phyloP scores from a whole-genome alignment of 306 rosid genomes.

The Morella rubra region DNA sequence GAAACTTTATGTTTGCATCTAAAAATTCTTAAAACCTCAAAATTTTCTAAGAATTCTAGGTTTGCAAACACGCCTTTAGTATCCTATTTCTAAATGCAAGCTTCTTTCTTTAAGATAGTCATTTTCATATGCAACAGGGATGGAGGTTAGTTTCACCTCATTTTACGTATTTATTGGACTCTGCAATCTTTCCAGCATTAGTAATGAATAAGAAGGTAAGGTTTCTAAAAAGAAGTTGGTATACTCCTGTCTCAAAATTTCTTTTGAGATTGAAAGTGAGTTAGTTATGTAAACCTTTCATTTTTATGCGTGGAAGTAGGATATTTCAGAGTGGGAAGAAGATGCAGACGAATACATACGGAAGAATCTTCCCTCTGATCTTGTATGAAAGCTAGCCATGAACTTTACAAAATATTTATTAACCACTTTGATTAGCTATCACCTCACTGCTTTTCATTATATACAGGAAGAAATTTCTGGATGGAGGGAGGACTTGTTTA shows the following conservation, averaged over 20 bases:
- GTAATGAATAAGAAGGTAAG: constrained; percentile 81
- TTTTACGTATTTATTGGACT: constrained; percentile 64
- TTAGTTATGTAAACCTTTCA: constrained; percentile 16
- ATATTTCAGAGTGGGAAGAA: constrained; percentile 85
- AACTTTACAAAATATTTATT: constrained; percentile 10
- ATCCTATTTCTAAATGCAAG: background rate
- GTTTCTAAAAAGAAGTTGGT: constrained; percentile 13
- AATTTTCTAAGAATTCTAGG: too few relatives aligned
- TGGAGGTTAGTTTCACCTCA: constrained; percentile 92
- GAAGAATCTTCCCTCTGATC: constrained; percentile 89
- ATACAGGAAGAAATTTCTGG: constrained; percentile 77
- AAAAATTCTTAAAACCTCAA: too few relatives aligned
- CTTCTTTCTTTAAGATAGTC: constrained; percentile 18
- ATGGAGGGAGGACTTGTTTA: constrained; percentile 88
- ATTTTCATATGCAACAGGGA: constrained; percentile 56
- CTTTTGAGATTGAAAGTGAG: constrained; percentile 6
- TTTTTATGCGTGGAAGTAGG: constrained; percentile 48
- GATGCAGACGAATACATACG: constrained; percentile 83
- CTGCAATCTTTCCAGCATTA: constrained; percentile 80
- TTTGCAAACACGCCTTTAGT: background rate
- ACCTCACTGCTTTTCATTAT: constrained; percentile 20
- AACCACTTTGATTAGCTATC: constrained; percentile 16
- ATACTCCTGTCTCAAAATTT: constrained; percentile 1
- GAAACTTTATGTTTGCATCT: too few relatives aligned
- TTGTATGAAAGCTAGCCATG: constrained; percentile 50